Percentiles rank a stretch among this genome's conserved stretches.
These are phyloP conservation scores for Cyberlindnera mycetangii DNA, from an alignment of 805 yeast species.

Conservation along the genomic window DNA sequence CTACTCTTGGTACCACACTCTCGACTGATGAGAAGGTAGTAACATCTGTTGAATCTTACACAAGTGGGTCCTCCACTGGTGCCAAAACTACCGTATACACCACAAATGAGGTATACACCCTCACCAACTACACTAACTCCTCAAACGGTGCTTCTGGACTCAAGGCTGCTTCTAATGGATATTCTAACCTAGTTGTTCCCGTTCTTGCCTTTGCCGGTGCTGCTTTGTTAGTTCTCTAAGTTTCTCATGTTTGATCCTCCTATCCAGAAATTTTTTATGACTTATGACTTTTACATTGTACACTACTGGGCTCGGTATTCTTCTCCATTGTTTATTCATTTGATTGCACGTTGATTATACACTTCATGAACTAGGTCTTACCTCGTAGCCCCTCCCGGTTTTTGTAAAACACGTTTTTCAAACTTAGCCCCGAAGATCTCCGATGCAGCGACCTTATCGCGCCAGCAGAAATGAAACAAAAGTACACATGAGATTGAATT, in stretches of 20 bases:
- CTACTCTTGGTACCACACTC: constrained; percentile 13
- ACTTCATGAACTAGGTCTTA: too few species aligned
- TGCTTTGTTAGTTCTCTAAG: constrained; percentile 10
- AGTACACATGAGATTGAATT: background rate
- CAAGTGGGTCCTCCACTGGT: constrained; percentile 19
- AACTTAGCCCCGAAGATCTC: too few species aligned
- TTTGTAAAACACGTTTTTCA: too few species aligned
- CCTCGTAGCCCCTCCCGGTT: background rate
- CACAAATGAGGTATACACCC: constrained; percentile 12
- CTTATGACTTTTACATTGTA: constrained; percentile 5
- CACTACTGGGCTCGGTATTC: background rate
- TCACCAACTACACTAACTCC: constrained; percentile 15
- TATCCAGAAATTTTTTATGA: constrained; percentile 3
- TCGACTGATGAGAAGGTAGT: constrained; percentile 14
- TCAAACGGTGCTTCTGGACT: constrained; percentile 15
- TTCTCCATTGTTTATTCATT: background rate
- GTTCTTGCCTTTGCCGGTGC: constrained; percentile 17
- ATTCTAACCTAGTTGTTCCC: constrained; percentile 11
- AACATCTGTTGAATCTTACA: constrained; percentile 13
- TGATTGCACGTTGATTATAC: background rate
- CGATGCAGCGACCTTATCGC: background rate
- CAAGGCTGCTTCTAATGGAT: constrained; percentile 5
- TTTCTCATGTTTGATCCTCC: background rate
- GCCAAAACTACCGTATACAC: constrained; percentile 15
- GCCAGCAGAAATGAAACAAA: background rate